A percentile compares a stretch with the other conserved stretches of the same genome.
Conservation (phyloP, 1,139 yeast genomes). For the Ogataea hybrid region DNA sequence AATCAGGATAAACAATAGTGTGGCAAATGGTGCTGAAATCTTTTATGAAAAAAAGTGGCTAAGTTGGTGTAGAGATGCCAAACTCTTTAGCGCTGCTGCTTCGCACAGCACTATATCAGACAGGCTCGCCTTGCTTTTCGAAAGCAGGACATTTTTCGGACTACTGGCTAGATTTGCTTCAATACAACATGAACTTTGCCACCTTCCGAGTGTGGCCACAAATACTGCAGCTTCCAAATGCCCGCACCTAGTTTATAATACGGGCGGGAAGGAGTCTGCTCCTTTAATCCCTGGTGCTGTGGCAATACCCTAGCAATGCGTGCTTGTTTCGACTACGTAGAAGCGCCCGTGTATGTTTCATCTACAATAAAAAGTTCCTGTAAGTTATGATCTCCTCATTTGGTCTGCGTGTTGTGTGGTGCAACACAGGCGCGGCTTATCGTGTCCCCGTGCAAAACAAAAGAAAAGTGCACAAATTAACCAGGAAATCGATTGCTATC, state of each 20-base stretch:
- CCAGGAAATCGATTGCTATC: slow-evolving; percentile 8
- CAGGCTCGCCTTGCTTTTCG: no score
- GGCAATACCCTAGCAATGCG: no score
- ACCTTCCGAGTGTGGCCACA: no score
- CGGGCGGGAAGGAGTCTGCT: no score
- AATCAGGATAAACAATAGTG: slow-evolving; percentile 8
- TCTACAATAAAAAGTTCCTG: slow-evolving; percentile 3
- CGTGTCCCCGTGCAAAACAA: slow-evolving; percentile 10
- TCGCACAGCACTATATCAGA: no score
- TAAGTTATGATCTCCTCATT: neutral
- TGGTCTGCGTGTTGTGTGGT: slow-evolving; percentile 5
- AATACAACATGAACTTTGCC: no score
- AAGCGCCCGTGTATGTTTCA: slow-evolving; percentile 6
- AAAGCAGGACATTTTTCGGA: no score
- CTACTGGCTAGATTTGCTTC: no score
- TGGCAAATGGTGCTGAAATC: slow-evolving; percentile 8
- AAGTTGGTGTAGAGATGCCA: slow-evolving; percentile 9
- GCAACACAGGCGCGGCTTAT: slow-evolving; percentile 5
- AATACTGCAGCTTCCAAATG: no score
- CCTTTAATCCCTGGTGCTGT: no score
- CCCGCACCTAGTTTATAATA: no score
- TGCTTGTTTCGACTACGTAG: no score
- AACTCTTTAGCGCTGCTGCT: neutral
- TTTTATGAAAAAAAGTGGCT: slow-evolving; percentile 4
- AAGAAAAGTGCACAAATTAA: slow-evolving; percentile 1